Percentiles rank a stretch among this genome's conserved stretches.
phyloP scores from a whole-genome alignment of 805 yeast species.

The Nakazawaea populi region DNA sequence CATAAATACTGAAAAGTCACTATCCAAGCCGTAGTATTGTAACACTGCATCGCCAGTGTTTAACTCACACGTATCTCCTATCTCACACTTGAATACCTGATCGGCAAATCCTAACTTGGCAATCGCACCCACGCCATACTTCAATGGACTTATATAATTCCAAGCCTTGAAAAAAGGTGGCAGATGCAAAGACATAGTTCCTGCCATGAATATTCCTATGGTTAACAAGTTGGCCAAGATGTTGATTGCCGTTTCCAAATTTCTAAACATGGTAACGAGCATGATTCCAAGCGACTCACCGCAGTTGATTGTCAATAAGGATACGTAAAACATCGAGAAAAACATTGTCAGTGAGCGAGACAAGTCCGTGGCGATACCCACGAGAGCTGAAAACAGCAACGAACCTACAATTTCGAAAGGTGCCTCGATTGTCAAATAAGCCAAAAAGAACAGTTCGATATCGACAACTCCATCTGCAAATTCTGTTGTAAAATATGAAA shows the following conservation, averaged over 20 bases:
- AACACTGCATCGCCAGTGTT: conserved; percentile 46
- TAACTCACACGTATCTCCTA: conserved; percentile 34
- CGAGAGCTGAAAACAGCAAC: conserved; percentile 46
- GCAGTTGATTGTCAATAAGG: conserved; percentile 46
- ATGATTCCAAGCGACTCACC: conserved; percentile 76
- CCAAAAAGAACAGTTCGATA: conserved; percentile 45
- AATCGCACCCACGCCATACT: conserved; percentile 51
- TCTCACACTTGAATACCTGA: conserved; percentile 39
- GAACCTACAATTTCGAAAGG: conserved; percentile 54
- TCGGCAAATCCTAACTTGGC: conserved; percentile 48
- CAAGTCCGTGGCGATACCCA: conserved; percentile 58
- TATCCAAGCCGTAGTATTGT: conserved; percentile 35
- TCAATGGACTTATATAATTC: conserved; percentile 64
- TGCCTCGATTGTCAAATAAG: conserved; percentile 49
- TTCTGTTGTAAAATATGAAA: conserved; percentile 64
- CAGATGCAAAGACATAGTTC: conserved; percentile 68
- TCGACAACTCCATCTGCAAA: conserved; percentile 64
- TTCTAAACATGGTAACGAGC: conserved; percentile 56
- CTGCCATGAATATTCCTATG: conserved; percentile 70
- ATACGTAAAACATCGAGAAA: conserved; percentile 48
- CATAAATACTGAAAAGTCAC: conserved; percentile 24
- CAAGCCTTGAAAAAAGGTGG: conserved; percentile 55
- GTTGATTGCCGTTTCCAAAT: conserved; percentile 68
- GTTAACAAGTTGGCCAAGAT: conserved; percentile 51
- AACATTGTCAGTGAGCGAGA: conserved; percentile 60